Base-by-base conservation (phyloP, 2,329 filamentous ascomycete genomes). In the Pseudogymnoascus sp. region DNA sequence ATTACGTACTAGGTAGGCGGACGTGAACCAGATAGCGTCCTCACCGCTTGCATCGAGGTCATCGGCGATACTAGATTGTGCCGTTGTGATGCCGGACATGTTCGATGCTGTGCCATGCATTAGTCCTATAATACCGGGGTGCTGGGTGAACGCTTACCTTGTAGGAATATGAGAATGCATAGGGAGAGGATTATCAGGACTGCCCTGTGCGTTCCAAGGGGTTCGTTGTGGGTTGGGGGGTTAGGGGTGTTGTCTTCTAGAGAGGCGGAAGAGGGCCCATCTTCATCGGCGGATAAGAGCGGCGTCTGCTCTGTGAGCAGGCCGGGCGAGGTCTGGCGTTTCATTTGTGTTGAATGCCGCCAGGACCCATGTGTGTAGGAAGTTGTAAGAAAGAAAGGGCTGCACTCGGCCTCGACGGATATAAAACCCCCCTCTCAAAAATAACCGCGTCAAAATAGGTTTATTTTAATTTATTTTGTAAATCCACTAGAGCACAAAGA, bases 51-150 rank as follows among this genome's bases (percentile, higher is more conserved):
- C 84, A 74, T 90, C 81, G 1, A 96, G 79, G 67, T 93, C 90
- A 6, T 82, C 82, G 2, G 90, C 90, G 67, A 96, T 90, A 60
- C 81, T 80, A 6, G 87, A 90, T 75, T 95, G 91, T 1, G 89
- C 89, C 63, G 91, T 93, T 5, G 89, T 90, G 72, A 96, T 87
- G 68, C 91, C 86, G 11, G 87, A 90, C 76, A 93, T 90, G 71
- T 95, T 95, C 66, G 83, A 68, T 31, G 72, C 72, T 73, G 62
- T 62, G n/a, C 12, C 10, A 12, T 56, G 35, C 35, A 38, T 65
- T 41, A 65, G 61, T 24, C 35, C 8, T 60, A 7, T 38, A 3
- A 16, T n/a, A 6, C 26, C 40, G n/a, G 26, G 6, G 5, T 31
- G 61, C 62, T 28, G 26, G 61, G 60, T 63, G 38, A 28, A 33